Evolutionary conservation across 768 basidiomycete genomes (phyloP), one percentile per base, ranked within the genome.

Genomic region (Phylloporus sp.): DNA sequence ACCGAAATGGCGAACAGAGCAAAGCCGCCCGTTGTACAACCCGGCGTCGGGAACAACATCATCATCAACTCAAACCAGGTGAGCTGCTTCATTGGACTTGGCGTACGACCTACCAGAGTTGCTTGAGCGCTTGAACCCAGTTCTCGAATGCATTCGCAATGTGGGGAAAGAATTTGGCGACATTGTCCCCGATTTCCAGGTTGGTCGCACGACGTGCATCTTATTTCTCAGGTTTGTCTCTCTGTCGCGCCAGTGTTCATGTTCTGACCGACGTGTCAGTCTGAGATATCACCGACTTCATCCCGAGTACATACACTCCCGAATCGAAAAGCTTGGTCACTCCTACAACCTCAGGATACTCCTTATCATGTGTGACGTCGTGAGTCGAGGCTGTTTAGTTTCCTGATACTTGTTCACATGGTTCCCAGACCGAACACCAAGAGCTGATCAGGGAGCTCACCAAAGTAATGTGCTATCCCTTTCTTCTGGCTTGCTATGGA

Each of bases 101-200:
- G 6, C 20, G n/a, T 23, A 29, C 20, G 31, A 54, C 48, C 54
- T n/a, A 38, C 45, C 32, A 41, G 42, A 26, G 22, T 36, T 40
- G 22, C 9, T 38, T 40, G 60, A 97, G 88, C 78, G 91, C 52
- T 82, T 88, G 20, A 99, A 99, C 65, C 90, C 90, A 0, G 75
- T 97, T n/a, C 79, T 97, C 18, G 84, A 91, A 62, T 80, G 79
- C 59, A 88, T 98, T 47, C 81, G 86, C 54, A 91, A 91, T 70
- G 88, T 97, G 3, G 82, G 88, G 2, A 95, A 93, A 70, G 94
- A 98, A 67, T 97, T 91, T 61, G 91, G 91, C 0, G 95, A 98
- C 63, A 94, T 98, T 53, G 77, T 88, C 16, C 84, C 87, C 22
- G 97, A 99, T 70, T 99, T 90, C 68, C 94, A 97, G 67, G 95